These are phyloP conservation scores for Pseudocercospora cruenta DNA, from an alignment of 2,329 filamentous ascomycete genomes.

Conservation along the genomic window DNA sequence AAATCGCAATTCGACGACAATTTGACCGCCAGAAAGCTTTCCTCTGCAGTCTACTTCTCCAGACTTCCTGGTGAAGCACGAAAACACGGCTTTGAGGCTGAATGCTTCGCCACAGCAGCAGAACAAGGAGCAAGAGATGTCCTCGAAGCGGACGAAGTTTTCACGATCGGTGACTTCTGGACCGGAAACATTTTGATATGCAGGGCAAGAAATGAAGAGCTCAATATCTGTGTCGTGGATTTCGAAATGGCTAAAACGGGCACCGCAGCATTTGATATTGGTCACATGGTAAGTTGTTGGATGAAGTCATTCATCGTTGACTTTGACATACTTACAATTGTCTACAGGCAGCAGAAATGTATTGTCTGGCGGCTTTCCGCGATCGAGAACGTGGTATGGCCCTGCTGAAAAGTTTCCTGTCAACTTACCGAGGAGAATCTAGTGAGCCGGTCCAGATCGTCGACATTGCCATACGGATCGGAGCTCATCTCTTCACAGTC, in stretches of 20 bases:
- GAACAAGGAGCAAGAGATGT: slow-evolving; percentile 18
- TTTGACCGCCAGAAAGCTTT: slow-evolving; percentile 11
- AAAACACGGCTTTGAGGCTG: slow-evolving; percentile 15
- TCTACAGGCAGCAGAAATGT: slow-evolving; percentile 21
- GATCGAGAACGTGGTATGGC: slow-evolving; percentile 4
- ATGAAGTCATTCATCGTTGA: neutral
- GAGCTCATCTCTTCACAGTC: slow-evolving; percentile 20
- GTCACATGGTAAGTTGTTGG: slow-evolving; percentile 21
- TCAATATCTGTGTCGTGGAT: slow-evolving; percentile 18
- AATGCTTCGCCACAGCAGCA: slow-evolving; percentile 17
- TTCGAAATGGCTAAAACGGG: slow-evolving; percentile 24
- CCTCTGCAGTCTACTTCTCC: slow-evolving; percentile 15
- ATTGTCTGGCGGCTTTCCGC: slow-evolving; percentile 22
- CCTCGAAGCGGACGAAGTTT: slow-evolving; percentile 14
- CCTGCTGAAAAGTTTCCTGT: slow-evolving; percentile 15
- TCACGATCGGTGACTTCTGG: slow-evolving; percentile 28
- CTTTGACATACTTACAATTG: neutral
- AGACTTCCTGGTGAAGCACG: slow-evolving; percentile 16
- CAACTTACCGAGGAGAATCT: slow-evolving; percentile 8
- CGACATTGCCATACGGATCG: slow-evolving; percentile 25
- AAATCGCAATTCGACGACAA: slow-evolving; percentile 14
- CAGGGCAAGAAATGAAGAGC: neutral
- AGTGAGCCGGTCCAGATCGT: neutral
- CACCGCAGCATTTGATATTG: slow-evolving; percentile 25
- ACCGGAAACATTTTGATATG: slow-evolving; percentile 25